A percentile compares a stretch with the other conserved stretches of the same genome.
Evolutionary conservation across 805 yeast genomes (phyloP).

Genomic region (Cephaloascus albidus): DNA sequence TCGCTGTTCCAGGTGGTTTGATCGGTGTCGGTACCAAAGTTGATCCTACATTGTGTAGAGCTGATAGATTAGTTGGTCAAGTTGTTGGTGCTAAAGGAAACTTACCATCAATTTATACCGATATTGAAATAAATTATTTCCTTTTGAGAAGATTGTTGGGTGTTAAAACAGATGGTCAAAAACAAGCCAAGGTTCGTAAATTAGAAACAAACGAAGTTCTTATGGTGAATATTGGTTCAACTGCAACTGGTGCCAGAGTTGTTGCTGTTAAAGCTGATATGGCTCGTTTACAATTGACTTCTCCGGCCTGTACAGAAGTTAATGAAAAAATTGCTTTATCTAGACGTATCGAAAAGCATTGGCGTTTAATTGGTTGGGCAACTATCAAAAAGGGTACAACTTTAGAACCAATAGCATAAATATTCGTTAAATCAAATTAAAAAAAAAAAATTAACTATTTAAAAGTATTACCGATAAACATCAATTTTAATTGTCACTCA

Average conservation of each 20-base stretch:
- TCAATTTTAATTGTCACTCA: no score
- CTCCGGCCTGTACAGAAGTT: conserved; percentile 98
- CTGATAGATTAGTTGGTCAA: conserved; percentile 98
- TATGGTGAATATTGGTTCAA: conserved; percentile 98
- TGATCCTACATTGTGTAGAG: conserved; percentile 98
- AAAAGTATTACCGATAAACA: no score
- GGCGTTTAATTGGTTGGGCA: conserved; percentile 99
- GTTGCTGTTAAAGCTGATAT: conserved; percentile 97
- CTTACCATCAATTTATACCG: conserved; percentile 93
- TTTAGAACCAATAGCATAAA: conserved; percentile 60
- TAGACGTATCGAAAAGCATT: conserved; percentile 98
- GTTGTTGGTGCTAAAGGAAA: conserved; percentile 97
- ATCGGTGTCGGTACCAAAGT: conserved; percentile 99
- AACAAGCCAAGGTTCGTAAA: conserved; percentile 94
- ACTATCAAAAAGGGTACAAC: conserved; percentile 91
- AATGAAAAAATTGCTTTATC: conserved; percentile 98
- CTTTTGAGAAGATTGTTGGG: conserved; percentile 93
- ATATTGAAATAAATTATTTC: conserved; percentile 95
- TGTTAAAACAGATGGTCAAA: conserved; percentile 96
- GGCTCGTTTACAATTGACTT: conserved; percentile 94
- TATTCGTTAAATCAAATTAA: no score
- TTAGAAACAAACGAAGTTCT: conserved; percentile 90
- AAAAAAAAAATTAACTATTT: no score
- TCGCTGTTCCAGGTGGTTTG: conserved; percentile 99
- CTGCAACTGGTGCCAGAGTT: conserved; percentile 99